Base-by-base conservation (phyloP, 2,329 filamentous ascomycete genomes). In the Ophiobolus disseminans region DNA sequence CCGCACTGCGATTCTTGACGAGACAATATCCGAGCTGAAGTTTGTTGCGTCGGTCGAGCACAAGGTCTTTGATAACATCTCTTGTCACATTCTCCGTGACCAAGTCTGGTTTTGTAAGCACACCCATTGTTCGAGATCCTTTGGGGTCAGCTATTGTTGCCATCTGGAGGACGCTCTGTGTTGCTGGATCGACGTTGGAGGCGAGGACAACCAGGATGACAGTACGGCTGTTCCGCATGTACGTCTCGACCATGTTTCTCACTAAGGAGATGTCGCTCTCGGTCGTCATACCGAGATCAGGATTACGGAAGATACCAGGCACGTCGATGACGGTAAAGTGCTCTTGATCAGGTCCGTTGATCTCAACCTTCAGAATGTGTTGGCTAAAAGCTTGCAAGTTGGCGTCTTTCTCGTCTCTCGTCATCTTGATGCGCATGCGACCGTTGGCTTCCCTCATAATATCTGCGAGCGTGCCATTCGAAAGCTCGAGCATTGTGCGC, bases 401-500 rank as follows among this genome's bases (percentile, higher is more conserved):
- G 21, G 45, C 0, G 60, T 39, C 26, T 16, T 36, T 30, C 19
- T 42, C 39, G 35, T 52, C 22, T 36, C 22, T 26, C 6, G 20
- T 38, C 20, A 39, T 55, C 19, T 16, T 14, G 45, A 57, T 51
- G 16, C 80, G 80, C 78, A 86, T 83, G 10, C 55, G 65, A 5
- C 73, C 63, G 23, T 78, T 80, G 0, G 82, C 83, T 13, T 76
- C 63, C 4, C 78, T 70, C 22, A 86, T 46, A 23, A 44, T 42
- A 3, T 9, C 13, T 2, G 17, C 26, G 19, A 53, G 38, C 5
- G 17, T 21, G 4, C 45, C 46, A 28, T 37, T 44, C 16, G 54
- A 43, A 10, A 72, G 46, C 7, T 55, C 36, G 11, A 66, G 34
- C 6, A 60, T 53, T 30, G 21, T 40, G 6, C 54, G 48, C 30